Evolutionary conservation across 768 basidiomycete genomes (phyloP), one percentile per base, ranked within the genome.

Genomic region (Collybia nuda): DNA sequence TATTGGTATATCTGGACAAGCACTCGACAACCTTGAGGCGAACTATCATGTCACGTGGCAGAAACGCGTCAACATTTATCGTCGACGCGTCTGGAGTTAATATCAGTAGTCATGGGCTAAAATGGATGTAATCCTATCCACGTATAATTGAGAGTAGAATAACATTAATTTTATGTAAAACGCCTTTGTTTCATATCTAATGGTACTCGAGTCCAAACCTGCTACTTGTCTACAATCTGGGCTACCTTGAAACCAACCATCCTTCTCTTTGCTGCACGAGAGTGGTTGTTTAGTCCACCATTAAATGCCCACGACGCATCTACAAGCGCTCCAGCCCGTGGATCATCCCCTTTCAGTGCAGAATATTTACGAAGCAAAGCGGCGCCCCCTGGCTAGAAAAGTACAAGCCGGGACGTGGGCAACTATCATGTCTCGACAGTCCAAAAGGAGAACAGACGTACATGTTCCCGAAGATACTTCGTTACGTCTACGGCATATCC

Each of bases 231-330:
- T 32, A 11, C 12, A 32, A 32, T 11, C 14, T 32, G 6, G 12
- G 32, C 32, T 14, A 32, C 32, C 32, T 32, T 32, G 9, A 32
- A 32, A 32, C 9, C 69, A n/a, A 58, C 55, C 75, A 85, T 73
- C 39, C 73, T 67, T 56, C 67, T 68, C 54, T 66, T 72, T 12
- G 84, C 83, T 3, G 77, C 76, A n/a, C 77, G 71, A 12, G 84
- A 83, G 57, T 90, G 88, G 48, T 81, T 82, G 60, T 90, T 92
- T 58, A 88, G 67, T 12, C 86, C 87, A 14, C 87, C 86, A 48
- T 77, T 72, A 68, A 87, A 90, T 0, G 86, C 84, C 75, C 79
- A 79, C 5, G 76, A 76, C 0, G 84, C 83, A 41, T 84, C 75
- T 49, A 64, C 66, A 65, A 70, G 64, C 2, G 29, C 17, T 35